Evolutionary conservation across 2,329 filamentous ascomycete genomes (phyloP).

Genomic region (Exophiala xenobiotica): DNA sequence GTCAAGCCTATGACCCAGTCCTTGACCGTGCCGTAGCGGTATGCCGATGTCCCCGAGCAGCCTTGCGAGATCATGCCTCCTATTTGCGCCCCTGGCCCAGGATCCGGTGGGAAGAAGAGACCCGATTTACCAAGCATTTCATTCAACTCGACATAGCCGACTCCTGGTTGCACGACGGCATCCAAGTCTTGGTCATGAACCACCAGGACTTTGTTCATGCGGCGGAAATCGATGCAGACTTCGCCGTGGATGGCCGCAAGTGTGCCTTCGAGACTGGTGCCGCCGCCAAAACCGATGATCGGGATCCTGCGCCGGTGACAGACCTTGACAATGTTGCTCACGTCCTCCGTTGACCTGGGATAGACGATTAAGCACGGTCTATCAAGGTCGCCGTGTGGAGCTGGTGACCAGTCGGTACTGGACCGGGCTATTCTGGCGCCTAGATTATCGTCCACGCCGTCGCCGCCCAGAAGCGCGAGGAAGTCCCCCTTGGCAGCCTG

Average conservation of each 20-base stretch:
- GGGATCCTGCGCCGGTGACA: constrained; percentile 78
- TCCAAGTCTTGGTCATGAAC: constrained; percentile 89
- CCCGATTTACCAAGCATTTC: constrained; percentile 69
- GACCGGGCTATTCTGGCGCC: constrained; percentile 65
- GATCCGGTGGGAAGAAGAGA: constrained; percentile 89
- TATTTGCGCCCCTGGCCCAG: constrained; percentile 63
- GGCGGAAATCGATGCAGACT: constrained; percentile 83
- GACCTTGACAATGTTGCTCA: constrained; percentile 63
- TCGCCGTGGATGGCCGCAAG: constrained; percentile 85
- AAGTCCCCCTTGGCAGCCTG: constrained; percentile 1
- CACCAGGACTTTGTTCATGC: constrained; percentile 79
- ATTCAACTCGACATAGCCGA: constrained; percentile 91
- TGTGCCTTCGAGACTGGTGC: constrained; percentile 83
- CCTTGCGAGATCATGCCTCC: constrained; percentile 67
- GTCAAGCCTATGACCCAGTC: constrained; percentile 73
- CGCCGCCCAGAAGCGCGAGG: not conserved
- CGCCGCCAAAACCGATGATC: constrained; percentile 83
- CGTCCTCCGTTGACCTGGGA: constrained; percentile 64
- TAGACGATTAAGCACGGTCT: constrained; percentile 8
- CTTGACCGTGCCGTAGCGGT: constrained; percentile 72
- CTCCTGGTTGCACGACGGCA: constrained; percentile 83
- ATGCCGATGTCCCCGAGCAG: constrained; percentile 62
- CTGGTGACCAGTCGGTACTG: constrained; percentile 32
- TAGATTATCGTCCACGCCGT: constrained; percentile 54
- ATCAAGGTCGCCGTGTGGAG: constrained; percentile 6